Evolutionary conservation across 108 stramenopile species (phyloP).

Genomic region (Fragilaria radians): DNA sequence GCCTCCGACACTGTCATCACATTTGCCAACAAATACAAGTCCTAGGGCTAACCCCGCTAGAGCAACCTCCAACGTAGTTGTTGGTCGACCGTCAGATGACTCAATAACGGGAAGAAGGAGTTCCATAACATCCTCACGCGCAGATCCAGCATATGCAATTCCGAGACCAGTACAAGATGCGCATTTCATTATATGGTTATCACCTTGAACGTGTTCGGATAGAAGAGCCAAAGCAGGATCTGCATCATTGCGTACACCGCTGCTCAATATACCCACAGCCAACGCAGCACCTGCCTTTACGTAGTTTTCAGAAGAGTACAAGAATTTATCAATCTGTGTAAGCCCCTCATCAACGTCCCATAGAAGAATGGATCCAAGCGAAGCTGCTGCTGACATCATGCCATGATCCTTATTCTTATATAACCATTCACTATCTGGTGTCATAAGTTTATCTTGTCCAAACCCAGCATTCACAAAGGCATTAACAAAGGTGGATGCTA

Average conservation of each 20-base stretch:
- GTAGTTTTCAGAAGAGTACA: slow-evolving; percentile 92
- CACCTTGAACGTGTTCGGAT: slow-evolving; percentile 86
- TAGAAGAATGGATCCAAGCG: slow-evolving; percentile 90
- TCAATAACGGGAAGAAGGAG: slow-evolving; percentile 88
- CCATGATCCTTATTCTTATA: slow-evolving; percentile 99
- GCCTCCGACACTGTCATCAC: slow-evolving; percentile 89
- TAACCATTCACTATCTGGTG: slow-evolving; percentile 87
- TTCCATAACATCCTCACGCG: slow-evolving; percentile 93
- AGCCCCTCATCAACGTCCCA: slow-evolving; percentile 99
- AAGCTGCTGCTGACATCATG: slow-evolving; percentile 97
- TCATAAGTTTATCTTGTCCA: slow-evolving; percentile 92
- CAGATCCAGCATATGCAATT: slow-evolving; percentile 95
- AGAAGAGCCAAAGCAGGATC: slow-evolving; percentile 96
- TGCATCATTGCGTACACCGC: slow-evolving; percentile 94
- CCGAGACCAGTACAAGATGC: slow-evolving; percentile 93
- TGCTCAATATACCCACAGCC: slow-evolving; percentile 92
- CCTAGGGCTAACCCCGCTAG: slow-evolving; percentile 92
- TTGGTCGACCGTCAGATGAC: slow-evolving; percentile 56
- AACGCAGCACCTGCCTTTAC: slow-evolving; percentile 98
- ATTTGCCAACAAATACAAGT: slow-evolving; percentile 95
- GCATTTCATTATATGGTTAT: slow-evolving; percentile 77
- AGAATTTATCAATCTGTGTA: slow-evolving; percentile 95
- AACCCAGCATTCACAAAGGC: slow-evolving; percentile 99
- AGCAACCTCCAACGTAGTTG: slow-evolving; percentile 75
- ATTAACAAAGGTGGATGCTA: slow-evolving; percentile 98